Evolutionary conservation across 768 basidiomycete genomes (phyloP).

Genomic region (Tremella mesenterica): DNA sequence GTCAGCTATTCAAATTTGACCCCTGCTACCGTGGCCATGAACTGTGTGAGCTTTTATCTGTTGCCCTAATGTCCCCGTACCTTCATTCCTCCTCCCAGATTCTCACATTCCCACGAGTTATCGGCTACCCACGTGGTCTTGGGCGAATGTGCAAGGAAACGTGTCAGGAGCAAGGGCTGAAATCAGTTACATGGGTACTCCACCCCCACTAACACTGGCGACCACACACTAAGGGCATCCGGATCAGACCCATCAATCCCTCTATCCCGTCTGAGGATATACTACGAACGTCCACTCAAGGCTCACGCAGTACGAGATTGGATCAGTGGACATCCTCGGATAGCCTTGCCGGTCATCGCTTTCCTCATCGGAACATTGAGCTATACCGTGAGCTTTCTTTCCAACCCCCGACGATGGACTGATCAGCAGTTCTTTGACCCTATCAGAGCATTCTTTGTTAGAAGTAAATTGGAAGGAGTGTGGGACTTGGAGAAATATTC

Average conservation of each 20-base stretch:
- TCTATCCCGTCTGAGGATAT: conserved; percentile 36
- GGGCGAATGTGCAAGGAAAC: no score
- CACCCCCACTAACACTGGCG: conserved; percentile 43
- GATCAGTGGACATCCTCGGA: conserved; percentile 42
- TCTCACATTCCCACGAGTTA: background rate
- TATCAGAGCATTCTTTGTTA: conserved; percentile 70
- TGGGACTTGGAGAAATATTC: conserved; percentile 66
- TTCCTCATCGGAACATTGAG: conserved; percentile 84
- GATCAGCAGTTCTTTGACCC: conserved; percentile 74
- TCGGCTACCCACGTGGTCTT: no score
- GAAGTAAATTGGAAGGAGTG: conserved; percentile 72
- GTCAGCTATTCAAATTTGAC: conserved; percentile 58
- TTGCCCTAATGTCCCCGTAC: background rate
- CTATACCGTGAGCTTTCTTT: conserved; percentile 59
- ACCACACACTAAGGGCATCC: conserved; percentile 28
- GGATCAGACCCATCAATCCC: conserved; percentile 14
- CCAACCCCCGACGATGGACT: background rate
- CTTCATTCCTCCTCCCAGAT: background rate
- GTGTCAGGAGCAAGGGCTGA: background rate
- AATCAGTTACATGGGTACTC: conserved; percentile 39
- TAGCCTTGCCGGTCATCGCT: conserved; percentile 50
- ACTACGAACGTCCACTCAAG: conserved; percentile 41
- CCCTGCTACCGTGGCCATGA: conserved; percentile 72
- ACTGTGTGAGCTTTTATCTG: conserved; percentile 49
- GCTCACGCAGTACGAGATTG: conserved; percentile 43